These are phyloP conservation scores for Aspergillus ostianus DNA, from an alignment of 495 filamentous ascomycete genomes.

Conservation along the genomic window DNA sequence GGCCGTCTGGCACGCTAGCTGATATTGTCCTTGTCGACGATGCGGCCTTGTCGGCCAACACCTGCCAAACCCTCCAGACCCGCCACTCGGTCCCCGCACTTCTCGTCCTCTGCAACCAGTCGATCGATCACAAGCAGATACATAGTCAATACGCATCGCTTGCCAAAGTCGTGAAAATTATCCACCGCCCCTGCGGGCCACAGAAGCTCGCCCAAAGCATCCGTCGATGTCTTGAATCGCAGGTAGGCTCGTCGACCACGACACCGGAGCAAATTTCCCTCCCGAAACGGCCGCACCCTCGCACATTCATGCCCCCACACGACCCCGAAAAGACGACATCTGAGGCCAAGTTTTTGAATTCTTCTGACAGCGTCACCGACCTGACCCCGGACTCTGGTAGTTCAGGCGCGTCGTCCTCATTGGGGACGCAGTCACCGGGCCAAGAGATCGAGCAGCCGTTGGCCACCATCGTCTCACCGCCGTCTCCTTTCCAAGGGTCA, in stretches of 20 bases:
- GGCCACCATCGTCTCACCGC: conserved; percentile 6
- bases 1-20: conserved; percentile 25
- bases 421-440: conserved; percentile 10
- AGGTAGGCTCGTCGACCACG: conserved; percentile 9
- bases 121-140: conserved; percentile 31
- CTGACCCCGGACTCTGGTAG: conserved; percentile 11
- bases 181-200: conserved; percentile 58
- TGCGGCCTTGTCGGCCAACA: conserved; percentile 24
- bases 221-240: conserved; percentile 33
- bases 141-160: conserved; percentile 32
- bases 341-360: conserved; percentile 4
- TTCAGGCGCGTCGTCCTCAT: conserved; percentile 9
- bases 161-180: conserved; percentile 39
- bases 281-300: conserved; percentile 10
- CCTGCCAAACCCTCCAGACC: conserved; percentile 33
- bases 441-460: conserved; percentile 5
- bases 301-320: neutral
- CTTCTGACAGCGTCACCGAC: conserved; percentile 11
- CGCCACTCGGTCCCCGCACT: conserved; percentile 36
- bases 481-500: conserved; percentile 5
- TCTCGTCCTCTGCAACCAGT: conserved; percentile 37
- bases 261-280: conserved; percentile 17
- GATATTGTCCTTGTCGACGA: conserved; percentile 47
- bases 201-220: conserved; percentile 61
- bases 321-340: neutral